A percentile compares a stretch with the other conserved stretches of the same genome.
Conservation (phyloP, 352 stramenopile genomes). For the Saprolegnia parasitica region DNA sequence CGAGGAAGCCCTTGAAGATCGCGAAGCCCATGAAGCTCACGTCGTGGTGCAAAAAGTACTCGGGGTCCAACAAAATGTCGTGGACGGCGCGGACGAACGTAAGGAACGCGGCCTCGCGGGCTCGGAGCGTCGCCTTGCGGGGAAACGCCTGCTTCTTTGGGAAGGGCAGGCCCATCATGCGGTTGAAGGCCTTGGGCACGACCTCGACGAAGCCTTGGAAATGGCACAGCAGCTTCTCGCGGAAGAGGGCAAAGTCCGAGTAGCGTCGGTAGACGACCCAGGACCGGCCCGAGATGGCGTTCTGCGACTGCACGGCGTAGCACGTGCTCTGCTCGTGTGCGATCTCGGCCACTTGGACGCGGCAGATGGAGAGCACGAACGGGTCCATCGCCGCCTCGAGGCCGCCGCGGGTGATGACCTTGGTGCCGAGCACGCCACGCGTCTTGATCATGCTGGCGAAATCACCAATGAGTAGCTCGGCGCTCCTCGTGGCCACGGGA, state of each 20-base stretch:
- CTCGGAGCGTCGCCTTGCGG: slow-evolving; percentile 48
- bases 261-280: slow-evolving; percentile 68
- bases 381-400: slow-evolving; percentile 1
- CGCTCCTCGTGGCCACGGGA: too few relatives aligned
- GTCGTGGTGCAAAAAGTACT: slow-evolving; percentile 49
- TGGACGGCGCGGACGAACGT: slow-evolving; percentile 59
- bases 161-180: slow-evolving; percentile 58
- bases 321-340: slow-evolving; percentile 35
- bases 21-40: slow-evolving; percentile 58
- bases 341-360: background rate
- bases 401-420: background rate
- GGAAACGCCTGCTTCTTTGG: slow-evolving; percentile 63
- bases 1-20: slow-evolving; percentile 63
- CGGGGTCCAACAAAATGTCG: slow-evolving; percentile 55
- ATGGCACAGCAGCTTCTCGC: slow-evolving; percentile 45
- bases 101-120: slow-evolving; percentile 59
- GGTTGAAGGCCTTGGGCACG: slow-evolving; percentile 43
- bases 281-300: slow-evolving; percentile 59
- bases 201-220: slow-evolving; percentile 52
- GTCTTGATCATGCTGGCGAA: background rate
- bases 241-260: slow-evolving; percentile 60
- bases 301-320: slow-evolving; percentile 64
- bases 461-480: background rate
- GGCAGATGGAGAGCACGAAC: background rate
- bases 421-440: background rate